Percentiles rank a stretch among this genome's conserved stretches.
Evolutionary conservation across 2,329 filamentous ascomycete genomes (phyloP).

Genomic region (Aspergillus costaricaensis): DNA sequence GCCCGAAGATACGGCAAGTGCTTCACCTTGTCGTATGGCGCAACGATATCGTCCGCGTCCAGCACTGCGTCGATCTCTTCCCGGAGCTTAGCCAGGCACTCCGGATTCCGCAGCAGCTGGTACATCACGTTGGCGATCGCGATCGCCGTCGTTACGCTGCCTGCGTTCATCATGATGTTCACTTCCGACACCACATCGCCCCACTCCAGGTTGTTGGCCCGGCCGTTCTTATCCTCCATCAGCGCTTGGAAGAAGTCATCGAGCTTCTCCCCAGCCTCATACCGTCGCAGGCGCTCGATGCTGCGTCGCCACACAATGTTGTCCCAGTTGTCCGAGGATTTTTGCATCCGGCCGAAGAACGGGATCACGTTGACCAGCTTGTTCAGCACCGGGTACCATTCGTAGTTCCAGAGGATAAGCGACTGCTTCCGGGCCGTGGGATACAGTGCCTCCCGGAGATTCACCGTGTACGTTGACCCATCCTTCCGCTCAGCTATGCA

Average conservation of each 20-base stretch:
- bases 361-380: slow-evolving; percentile 53
- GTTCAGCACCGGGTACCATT: slow-evolving; percentile 53
- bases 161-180: slow-evolving; percentile 49
- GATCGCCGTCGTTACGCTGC: slow-evolving; percentile 55
- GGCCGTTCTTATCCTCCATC: slow-evolving; percentile 54
- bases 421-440: slow-evolving; percentile 55
- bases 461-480: slow-evolving; percentile 49
- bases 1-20: slow-evolving; percentile 56
- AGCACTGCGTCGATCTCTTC: slow-evolving; percentile 52
- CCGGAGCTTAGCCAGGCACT: slow-evolving; percentile 42
- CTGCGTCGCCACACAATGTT: slow-evolving; percentile 50
- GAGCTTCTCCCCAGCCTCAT: slow-evolving; percentile 54
- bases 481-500: slow-evolving; percentile 48
- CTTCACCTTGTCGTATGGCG: slow-evolving; percentile 54
- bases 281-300: slow-evolving; percentile 32
- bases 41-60: slow-evolving; percentile 47
- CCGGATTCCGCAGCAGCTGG: slow-evolving; percentile 53
- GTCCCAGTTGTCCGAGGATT: slow-evolving; percentile 48
- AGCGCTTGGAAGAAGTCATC: slow-evolving; percentile 61
- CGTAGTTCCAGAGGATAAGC: slow-evolving; percentile 41
- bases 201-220: slow-evolving; percentile 53
- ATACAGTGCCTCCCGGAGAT: slow-evolving; percentile 56
- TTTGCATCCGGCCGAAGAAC: slow-evolving; percentile 41
- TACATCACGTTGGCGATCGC: slow-evolving; percentile 58
- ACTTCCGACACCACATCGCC: slow-evolving; percentile 62